These are phyloP conservation scores for Paspalum vaginatum DNA, from an alignment of 176 grass and related monocot genomes.

Conservation along the genomic window DNA sequence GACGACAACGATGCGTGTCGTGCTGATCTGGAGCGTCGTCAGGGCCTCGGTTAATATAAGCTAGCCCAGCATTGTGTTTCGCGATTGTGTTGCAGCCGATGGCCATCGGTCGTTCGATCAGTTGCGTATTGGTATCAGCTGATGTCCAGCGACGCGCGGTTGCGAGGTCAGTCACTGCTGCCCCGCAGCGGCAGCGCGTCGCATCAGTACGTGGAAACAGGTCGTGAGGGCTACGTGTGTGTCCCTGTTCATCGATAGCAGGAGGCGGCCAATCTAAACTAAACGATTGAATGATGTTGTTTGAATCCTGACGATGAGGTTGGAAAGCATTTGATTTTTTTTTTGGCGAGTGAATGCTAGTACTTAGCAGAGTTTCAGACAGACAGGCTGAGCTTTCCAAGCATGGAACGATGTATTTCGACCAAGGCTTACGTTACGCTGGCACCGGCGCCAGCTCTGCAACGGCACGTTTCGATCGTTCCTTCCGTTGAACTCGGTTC, in stretches of 20 bases:
- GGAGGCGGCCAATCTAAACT: neutral
- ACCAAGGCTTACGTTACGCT: neutral
- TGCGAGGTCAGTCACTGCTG: neutral
- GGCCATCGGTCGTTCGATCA: no score
- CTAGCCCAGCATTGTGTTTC: no score
- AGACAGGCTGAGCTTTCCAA: neutral
- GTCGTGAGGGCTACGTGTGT: neutral
- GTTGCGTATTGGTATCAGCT: neutral
- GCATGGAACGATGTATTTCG: neutral
- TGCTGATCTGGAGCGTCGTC: no score
- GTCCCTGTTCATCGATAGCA: neutral
- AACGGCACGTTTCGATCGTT: neutral
- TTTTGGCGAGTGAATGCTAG: no score
- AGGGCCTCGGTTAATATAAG: no score
- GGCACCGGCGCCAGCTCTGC: neutral
- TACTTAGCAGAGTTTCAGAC: no score
- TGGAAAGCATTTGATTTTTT: no score
- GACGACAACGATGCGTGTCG: no score
- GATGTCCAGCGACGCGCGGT: neutral
- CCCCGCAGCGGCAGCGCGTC: no score
- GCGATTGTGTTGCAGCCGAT: no score
- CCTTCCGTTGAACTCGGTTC: no score
- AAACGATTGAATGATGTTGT: neutral
- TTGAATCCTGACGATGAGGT: no score
- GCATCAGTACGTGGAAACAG: neutral